phyloP scores from a whole-genome alignment of 2,329 filamentous ascomycete species.

The Teratosphaeria epicoccoides region DNA sequence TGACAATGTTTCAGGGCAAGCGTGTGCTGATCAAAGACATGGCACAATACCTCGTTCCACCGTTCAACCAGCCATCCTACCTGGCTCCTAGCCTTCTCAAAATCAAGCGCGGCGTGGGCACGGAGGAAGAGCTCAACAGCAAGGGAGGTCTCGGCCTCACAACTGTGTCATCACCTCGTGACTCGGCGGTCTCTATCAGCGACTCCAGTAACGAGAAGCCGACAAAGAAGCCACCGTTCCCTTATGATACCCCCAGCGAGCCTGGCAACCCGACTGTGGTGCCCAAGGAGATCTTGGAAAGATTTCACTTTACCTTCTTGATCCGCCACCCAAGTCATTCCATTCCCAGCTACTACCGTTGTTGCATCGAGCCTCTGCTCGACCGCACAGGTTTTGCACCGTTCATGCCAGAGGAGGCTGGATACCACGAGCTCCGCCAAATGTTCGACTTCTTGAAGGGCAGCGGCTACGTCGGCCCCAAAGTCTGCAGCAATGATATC shows the following conservation, averaged over 20 bases:
- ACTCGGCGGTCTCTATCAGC: constrained; percentile 24
- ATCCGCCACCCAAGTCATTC: constrained; percentile 90
- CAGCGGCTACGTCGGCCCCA: constrained; percentile 59
- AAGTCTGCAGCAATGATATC: constrained; percentile 41
- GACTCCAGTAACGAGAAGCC: constrained; percentile 15
- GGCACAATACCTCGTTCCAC: constrained; percentile 79
- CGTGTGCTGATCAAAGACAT: constrained; percentile 98
- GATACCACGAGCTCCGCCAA: constrained; percentile 76
- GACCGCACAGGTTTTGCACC: constrained; percentile 72
- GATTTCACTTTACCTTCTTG: constrained; percentile 90
- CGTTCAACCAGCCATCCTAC: constrained; percentile 53
- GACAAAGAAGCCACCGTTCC: constrained; percentile 37
- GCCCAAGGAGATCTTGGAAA: constrained; percentile 59
- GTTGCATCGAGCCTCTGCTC: constrained; percentile 78
- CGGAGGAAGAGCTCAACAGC: constrained; percentile 25
- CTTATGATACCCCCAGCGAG: constrained; percentile 50
- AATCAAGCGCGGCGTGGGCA: constrained; percentile 50
- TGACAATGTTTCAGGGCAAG: constrained; percentile 53
- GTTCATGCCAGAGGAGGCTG: constrained; percentile 80
- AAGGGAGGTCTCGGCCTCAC: constrained; percentile 7
- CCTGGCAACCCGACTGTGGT: constrained; percentile 74
- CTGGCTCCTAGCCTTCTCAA: constrained; percentile 66
- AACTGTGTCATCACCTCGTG: constrained; percentile 9
- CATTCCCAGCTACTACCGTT: constrained; percentile 90
- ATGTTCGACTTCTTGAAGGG: constrained; percentile 75